Percentiles rank a stretch among this genome's conserved stretches.
These are phyloP conservation scores for Candida lessepsii DNA, from an alignment of 805 yeast genomes.

Conservation along the genomic window DNA sequence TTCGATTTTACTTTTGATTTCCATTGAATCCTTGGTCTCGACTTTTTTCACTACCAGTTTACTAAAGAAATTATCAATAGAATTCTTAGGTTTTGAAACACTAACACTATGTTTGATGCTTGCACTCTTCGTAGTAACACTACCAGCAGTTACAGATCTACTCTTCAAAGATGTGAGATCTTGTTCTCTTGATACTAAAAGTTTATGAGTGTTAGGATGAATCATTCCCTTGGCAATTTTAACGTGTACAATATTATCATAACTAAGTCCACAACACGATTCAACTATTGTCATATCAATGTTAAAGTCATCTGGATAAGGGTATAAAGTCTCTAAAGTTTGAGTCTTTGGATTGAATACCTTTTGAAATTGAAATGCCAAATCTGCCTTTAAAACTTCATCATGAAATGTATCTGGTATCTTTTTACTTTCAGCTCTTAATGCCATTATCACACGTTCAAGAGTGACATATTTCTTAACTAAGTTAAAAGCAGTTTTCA, in stretches of 20 bases:
- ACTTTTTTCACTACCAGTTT: neutral
- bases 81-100: neutral
- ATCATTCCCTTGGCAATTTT: conserved; percentile 63
- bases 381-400: conserved; percentile 64
- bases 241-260: conserved; percentile 45
- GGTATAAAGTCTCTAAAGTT: conserved; percentile 56
- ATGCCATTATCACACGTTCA: conserved; percentile 54
- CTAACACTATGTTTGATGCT: neutral
- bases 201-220: conserved; percentile 59
- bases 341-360: conserved; percentile 68
- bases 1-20: too few species aligned
- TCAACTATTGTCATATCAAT: conserved; percentile 42
- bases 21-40: too few species aligned
- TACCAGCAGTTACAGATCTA: conserved; percentile 12
- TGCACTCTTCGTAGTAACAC: neutral
- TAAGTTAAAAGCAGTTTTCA: conserved; percentile 67
- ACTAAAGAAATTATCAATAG: conserved; percentile 13
- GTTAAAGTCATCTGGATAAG: conserved; percentile 45
- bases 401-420: conserved; percentile 58
- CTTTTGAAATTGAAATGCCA: conserved; percentile 81
- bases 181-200: conserved; percentile 49
- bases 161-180: conserved; percentile 23
- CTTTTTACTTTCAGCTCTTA: conserved; percentile 60
- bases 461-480: conserved; percentile 51
- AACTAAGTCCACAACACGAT: conserved; percentile 46